Conservation (phyloP, 352 stramenopile species). For the Globisporangium viniferum region DNA sequence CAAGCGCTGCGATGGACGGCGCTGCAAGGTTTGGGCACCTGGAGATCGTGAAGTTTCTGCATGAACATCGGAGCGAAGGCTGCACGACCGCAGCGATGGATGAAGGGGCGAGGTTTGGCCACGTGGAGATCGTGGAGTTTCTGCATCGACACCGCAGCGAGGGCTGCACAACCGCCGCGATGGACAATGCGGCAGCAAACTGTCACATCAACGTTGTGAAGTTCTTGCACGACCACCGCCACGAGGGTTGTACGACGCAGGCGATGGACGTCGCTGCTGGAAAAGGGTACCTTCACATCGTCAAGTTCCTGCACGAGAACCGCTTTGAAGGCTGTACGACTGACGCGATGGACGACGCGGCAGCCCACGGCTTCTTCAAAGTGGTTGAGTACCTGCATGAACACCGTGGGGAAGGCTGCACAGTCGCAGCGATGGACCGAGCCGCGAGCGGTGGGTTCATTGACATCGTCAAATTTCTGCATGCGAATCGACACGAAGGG, state of each 20-base stretch:
- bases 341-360: background rate
- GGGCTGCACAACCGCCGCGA: conserved; percentile 2
- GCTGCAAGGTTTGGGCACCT: background rate
- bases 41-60: background rate
- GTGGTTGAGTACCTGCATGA: conserved; percentile 11
- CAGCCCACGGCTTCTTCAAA: background rate
- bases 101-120: background rate
- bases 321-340: background rate
- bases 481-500: background rate
- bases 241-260: background rate
- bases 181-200: conserved; percentile 2
- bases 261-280: conserved; percentile 6
- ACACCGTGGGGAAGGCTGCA: background rate
- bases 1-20: background rate
- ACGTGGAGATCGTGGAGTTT: background rate
- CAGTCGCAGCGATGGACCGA: background rate
- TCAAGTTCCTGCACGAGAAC: conserved; percentile 1
- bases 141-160: background rate
- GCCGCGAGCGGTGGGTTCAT: background rate
- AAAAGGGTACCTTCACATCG: conserved; percentile 1
- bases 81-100: background rate
- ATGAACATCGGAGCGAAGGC: background rate
- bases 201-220: background rate
- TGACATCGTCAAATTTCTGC: background rate
- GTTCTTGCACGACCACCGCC: background rate